These are phyloP conservation scores for Suillus brevipes DNA, from an alignment of 768 basidiomycete genomes.

Conservation along the genomic window DNA sequence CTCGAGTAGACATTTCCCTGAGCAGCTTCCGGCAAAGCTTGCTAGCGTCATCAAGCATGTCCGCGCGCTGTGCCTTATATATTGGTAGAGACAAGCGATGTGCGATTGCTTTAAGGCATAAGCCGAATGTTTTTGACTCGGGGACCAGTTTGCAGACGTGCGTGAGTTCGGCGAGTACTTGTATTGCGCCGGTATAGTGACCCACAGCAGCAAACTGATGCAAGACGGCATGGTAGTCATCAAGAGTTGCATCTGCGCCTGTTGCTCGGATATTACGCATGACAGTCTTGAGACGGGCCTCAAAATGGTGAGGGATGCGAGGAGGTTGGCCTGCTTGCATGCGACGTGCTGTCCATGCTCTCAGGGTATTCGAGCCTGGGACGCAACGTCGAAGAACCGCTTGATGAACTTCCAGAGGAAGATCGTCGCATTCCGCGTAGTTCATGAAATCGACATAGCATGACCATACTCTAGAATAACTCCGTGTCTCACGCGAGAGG, in stretches of 20 bases:
- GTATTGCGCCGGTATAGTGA: constrained; percentile 58
- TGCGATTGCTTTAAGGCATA: constrained; percentile 69
- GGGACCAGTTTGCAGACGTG: constrained; percentile 44
- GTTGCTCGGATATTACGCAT: constrained; percentile 67
- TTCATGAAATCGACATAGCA: constrained; percentile 60
- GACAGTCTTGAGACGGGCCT: constrained; percentile 64
- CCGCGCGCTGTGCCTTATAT: constrained; percentile 34
- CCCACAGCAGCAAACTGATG: constrained; percentile 76
- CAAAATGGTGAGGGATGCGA: constrained; percentile 52
- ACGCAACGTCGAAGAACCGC: constrained; percentile 68
- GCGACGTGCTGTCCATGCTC: constrained; percentile 42
- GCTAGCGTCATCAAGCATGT: constrained; percentile 43
- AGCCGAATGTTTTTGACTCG: constrained; percentile 54
- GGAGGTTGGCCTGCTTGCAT: constrained; percentile 40
- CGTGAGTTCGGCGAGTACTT: constrained; percentile 62
- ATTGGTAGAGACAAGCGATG: constrained; percentile 66
- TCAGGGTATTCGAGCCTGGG: constrained; percentile 45
- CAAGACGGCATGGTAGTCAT: constrained; percentile 76
- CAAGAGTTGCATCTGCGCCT: constrained; percentile 42
- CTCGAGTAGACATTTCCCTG: constrained; percentile 52
- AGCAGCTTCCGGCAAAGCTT: constrained; percentile 52
- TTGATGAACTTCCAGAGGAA: constrained; percentile 70
- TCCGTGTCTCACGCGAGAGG: constrained; percentile 32
- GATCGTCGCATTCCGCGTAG: constrained; percentile 43
- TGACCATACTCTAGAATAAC: constrained; percentile 61